Evolutionary conservation across 495 filamentous ascomycete species (phyloP).

Genomic region (Aspergillus heteromorphus): DNA sequence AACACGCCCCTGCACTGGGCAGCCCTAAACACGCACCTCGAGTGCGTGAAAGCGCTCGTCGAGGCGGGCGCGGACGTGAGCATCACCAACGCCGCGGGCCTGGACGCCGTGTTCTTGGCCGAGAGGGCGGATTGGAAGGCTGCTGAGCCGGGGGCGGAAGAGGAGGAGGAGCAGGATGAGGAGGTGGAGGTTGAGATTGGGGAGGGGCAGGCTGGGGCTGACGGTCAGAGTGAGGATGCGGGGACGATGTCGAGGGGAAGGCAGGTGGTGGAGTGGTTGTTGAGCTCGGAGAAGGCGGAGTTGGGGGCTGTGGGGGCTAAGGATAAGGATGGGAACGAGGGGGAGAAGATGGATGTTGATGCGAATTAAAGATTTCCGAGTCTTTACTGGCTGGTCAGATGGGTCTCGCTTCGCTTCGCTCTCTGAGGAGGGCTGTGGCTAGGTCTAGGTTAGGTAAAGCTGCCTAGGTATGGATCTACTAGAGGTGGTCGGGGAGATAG

Average conservation of each 20-base stretch:
- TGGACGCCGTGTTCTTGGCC: slow-evolving; percentile 81
- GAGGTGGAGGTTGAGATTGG: slow-evolving; percentile 29
- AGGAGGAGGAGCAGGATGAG: slow-evolving; percentile 17
- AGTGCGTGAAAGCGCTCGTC: slow-evolving; percentile 68
- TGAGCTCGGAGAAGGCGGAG: slow-evolving; percentile 36
- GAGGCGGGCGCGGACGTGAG: slow-evolving; percentile 68
- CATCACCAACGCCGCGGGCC: slow-evolving; percentile 72
- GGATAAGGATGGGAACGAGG: slow-evolving; percentile 10
- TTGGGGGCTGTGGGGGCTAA: slow-evolving; percentile 30
- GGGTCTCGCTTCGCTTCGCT: too few species aligned
- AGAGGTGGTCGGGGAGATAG: too few species aligned
- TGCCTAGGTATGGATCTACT: too few species aligned
- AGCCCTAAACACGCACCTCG: slow-evolving; percentile 77
- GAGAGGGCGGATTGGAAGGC: slow-evolving; percentile 53
- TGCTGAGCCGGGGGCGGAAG: slow-evolving; percentile 19
- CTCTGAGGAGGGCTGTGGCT: too few species aligned
- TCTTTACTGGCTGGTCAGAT: too few species aligned
- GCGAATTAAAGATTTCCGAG: too few species aligned
- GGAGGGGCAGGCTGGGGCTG: slow-evolving; percentile 15
- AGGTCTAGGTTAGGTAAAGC: too few species aligned
- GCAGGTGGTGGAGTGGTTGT: slow-evolving; percentile 45
- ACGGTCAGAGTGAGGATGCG: slow-evolving; percentile 13
- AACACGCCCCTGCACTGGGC: slow-evolving; percentile 95
- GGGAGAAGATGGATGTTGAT: slow-evolving; percentile 12
- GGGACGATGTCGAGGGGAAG: slow-evolving; percentile 33